These are phyloP conservation scores for Torrubiella hemipterigena DNA, from an alignment of 2,329 filamentous ascomycete genomes.

Conservation along the genomic window DNA sequence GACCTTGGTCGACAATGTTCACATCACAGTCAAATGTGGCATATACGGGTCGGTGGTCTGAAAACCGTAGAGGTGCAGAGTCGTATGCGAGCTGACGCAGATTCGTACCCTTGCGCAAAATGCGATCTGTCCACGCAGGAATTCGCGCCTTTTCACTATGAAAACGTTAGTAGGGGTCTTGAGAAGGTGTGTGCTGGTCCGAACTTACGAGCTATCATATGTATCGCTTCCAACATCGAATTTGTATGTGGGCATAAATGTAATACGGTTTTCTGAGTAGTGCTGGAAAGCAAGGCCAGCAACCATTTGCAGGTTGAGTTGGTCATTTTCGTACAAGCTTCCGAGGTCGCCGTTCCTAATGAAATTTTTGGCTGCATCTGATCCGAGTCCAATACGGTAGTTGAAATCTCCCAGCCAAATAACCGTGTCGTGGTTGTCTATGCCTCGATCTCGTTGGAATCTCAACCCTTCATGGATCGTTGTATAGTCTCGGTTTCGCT, in stretches of 20 bases:
- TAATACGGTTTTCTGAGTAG: constrained; percentile 82
- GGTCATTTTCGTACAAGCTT: constrained; percentile 80
- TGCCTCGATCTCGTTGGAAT: constrained; percentile 82
- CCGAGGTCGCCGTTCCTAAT: constrained; percentile 64
- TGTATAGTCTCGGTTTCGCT: constrained; percentile 84
- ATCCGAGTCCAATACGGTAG: constrained; percentile 79
- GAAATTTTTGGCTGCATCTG: constrained; percentile 65
- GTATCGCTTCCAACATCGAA: constrained; percentile 79
- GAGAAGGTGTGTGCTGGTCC: neutral
- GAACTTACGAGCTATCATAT: constrained; percentile 76
- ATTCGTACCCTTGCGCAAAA: constrained; percentile 74
- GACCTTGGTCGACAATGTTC: constrained; percentile 63
- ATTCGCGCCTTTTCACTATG: constrained; percentile 81
- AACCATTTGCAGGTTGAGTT: constrained; percentile 95
- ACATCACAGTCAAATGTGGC: constrained; percentile 78
- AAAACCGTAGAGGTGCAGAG: constrained; percentile 73
- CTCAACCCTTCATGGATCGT: constrained; percentile 79
- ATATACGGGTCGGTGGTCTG: constrained; percentile 92
- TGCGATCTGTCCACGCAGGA: constrained; percentile 93
- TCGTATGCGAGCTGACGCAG: constrained; percentile 76
- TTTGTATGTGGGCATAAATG: constrained; percentile 89
- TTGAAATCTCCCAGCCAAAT: constrained; percentile 98
- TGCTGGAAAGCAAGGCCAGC: constrained; percentile 79
- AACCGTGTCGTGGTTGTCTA: constrained; percentile 78
- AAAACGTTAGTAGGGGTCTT: constrained; percentile 1